Conservation (phyloP, 2,329 filamentous ascomycete genomes). For the Cryphonectria radicalis region DNA sequence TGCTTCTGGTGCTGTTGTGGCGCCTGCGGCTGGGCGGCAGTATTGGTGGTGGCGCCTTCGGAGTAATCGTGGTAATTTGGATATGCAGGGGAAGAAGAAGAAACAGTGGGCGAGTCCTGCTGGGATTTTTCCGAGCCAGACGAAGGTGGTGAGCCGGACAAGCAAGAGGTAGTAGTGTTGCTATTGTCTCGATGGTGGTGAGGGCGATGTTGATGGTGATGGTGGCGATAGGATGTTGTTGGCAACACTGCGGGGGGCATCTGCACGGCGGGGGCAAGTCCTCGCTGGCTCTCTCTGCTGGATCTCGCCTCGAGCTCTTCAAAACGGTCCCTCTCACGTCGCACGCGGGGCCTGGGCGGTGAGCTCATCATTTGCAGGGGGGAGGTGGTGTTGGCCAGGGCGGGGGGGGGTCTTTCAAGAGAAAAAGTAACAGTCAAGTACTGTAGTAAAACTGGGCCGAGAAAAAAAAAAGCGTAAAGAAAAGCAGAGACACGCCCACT, state of each 20-base stretch:
- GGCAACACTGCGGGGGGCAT: not conserved
- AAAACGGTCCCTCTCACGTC: constrained; percentile 25
- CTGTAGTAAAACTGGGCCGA: too few species aligned
- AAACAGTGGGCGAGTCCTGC: constrained; percentile 6
- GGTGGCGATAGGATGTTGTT: not conserved
- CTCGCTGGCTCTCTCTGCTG: constrained; percentile 2
- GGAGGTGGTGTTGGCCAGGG: not conserved
- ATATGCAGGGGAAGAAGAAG: constrained; percentile 9
- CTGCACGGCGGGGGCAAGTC: constrained; percentile 15
- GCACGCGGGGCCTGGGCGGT: constrained; percentile 26
- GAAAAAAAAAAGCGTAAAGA: not conserved
- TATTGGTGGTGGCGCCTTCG: constrained; percentile 9
- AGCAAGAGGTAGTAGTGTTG: constrained; percentile 13
- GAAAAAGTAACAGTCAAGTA: not conserved
- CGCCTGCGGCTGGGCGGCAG: not conserved
- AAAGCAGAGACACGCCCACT: not conserved
- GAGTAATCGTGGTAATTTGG: constrained; percentile 29
- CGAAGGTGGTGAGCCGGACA: constrained; percentile 6
- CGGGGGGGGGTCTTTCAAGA: not conserved
- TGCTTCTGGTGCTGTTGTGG: constrained; percentile 3
- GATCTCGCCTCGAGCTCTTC: constrained; percentile 21
- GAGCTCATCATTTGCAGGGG: constrained; percentile 19
- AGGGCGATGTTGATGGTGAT: not conserved
- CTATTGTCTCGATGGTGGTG: constrained; percentile 6
- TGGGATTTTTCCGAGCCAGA: not conserved